Evolutionary conservation across 805 yeast genomes (phyloP), one percentile per base, ranked within the genome.

Genomic region (Metschnikowia kofuensis): DNA sequence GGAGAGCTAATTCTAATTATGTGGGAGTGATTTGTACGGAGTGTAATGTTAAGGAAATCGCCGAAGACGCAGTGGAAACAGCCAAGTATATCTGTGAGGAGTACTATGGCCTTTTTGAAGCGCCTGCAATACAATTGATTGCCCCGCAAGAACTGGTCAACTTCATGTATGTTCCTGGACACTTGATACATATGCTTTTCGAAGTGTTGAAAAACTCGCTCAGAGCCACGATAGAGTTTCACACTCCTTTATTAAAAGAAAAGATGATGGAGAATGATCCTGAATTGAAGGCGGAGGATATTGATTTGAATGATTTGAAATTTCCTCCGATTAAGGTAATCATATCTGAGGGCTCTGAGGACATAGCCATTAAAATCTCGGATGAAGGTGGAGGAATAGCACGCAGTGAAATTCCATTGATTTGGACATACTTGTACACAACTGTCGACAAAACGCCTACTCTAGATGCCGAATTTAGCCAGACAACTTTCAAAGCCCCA

Each of bases 381-480:
- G 97, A 89, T 64, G 96, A 89, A 69, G 97, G 97, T 35, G 97
- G 96, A 30, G 97, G 96, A 21, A 89, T 90, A 51, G 87, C 96
- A 2, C 76, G 96, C 51, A 78, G 88, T 52, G 91, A 87, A 47
- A 79, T 87, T 13, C 94, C 96, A 4, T 74, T 87, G 54, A 87
- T 89, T 39, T 90, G 96, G 96, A 87, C 96, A 0, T 89, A 89
- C 65, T 77, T 90, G 65, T 89, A 89, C 69, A 90, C 97, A 3
- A 87, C 96, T 0, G 96, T 90, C 42, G 82, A 83, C 57, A 77
- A 82, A 45, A 78, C 86, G 6, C 92, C 92, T 0, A 77, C 74
- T 21, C 67, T 84, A 42, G 88, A 83, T 51, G 77, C 79, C 2
- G 85, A 82, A 37, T 74, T 55, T 51, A 74, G 76, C 54, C 82